Evolutionary conservation across 768 basidiomycete species (phyloP).

Genomic region (Podaxis mareebaensis): DNA sequence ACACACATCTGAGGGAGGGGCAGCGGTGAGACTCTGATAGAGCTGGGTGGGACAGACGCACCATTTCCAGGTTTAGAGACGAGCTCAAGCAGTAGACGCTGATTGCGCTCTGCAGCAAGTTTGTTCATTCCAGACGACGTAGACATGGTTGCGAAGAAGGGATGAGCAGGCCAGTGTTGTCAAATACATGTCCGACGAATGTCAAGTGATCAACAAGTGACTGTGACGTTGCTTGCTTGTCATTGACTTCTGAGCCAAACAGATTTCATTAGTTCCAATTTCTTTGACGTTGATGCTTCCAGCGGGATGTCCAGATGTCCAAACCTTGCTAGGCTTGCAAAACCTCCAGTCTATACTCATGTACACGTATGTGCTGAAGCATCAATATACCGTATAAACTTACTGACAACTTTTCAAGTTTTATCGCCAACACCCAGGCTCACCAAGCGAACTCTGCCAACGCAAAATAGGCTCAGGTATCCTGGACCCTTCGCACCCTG

Average conservation of each 20-base stretch:
- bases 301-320: slow-evolving; percentile 1
- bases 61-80: slow-evolving; percentile 79
- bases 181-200: not conserved
- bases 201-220: not conserved
- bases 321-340: slow-evolving; percentile 1
- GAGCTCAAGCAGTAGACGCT: slow-evolving; percentile 68
- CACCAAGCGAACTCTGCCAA: not conserved
- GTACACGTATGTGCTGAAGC: slow-evolving; percentile 3
- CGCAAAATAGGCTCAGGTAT: not conserved
- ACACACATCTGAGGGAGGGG: slow-evolving; percentile 62
- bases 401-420: not conserved
- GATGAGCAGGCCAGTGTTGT: not conserved
- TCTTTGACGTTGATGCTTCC: not conserved
- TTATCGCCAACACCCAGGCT: slow-evolving; percentile 1
- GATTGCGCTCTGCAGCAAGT: slow-evolving; percentile 64
- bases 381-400: not conserved
- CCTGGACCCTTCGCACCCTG: slow-evolving; percentile 12
- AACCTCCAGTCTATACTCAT: slow-evolving; percentile 1
- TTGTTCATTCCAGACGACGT: slow-evolving; percentile 49
- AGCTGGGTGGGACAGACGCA: slow-evolving; percentile 30
- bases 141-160: slow-evolving; percentile 12
- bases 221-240: slow-evolving; percentile 8
- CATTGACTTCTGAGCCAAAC: slow-evolving; percentile 1
- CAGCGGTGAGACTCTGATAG: slow-evolving; percentile 2
- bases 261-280: not conserved